Base-by-base conservation (phyloP, 2,329 filamentous ascomycete species). In the Colletotrichum sp. region DNA sequence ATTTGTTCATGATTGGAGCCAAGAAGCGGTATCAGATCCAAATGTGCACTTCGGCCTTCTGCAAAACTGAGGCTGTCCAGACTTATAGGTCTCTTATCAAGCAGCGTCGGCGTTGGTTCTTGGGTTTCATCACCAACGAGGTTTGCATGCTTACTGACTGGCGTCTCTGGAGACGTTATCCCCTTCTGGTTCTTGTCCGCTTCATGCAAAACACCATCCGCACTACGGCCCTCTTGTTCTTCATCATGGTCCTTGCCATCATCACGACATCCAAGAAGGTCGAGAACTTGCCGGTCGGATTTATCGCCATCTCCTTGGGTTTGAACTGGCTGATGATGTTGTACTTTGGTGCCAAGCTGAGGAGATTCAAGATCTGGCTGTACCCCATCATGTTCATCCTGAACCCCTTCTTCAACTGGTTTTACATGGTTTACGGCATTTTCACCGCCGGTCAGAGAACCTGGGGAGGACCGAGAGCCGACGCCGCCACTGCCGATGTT, bases 1-100 rank as follows among this genome's bases (percentile, higher is more conserved):
- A 99, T 87, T 90, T 99, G 74, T 98, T 99, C 89, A 99, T 99
- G 97, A 97, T 99, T 81, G 96, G 96, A 28, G 96, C 96, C 60
- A 95, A 96, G 86, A 93, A 98, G 83, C 91, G 95, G 55, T 98
- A 98, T 84, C 97, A 99, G 85, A 98, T 99, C 77, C 95, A 98
- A 85, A 96, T 99, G 93, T 98, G 97, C 84, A 98, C 96, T 1
- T 96, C 95, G 71, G 97, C 96, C 9, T 99, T 99, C 84, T 99
- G 97, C 91, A 99, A 99, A 86, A 99, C 97, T 0, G 96, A 99
- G 84, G 96, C 97, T 28, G 96, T 98, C 21, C 96, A 98, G 85
- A 96, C 94, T 4, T 96, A 96, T 84, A 87, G 87, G 73, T 96
- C 94, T 80, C 90, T 99, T 63, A 89, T 98, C 83, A 98, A 99